Conservation (phyloP, 768 basidiomycete genomes). For the Mycena maculata region DNA sequence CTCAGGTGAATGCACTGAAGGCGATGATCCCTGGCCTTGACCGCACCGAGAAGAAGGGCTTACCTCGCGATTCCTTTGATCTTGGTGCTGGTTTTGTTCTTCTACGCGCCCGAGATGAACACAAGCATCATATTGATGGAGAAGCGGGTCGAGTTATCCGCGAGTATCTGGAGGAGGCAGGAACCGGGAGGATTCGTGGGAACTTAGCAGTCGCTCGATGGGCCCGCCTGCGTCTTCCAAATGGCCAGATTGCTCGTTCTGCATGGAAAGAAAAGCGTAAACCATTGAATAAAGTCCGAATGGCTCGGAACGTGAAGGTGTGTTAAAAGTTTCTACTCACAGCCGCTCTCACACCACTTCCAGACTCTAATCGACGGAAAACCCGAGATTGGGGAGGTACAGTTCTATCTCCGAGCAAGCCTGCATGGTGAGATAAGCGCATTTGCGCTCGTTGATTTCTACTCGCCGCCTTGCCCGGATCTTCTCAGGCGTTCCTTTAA, state of each 20-base stretch:
- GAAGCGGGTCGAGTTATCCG: neutral
- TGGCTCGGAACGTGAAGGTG: constrained; percentile 32
- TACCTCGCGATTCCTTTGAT: constrained; percentile 25
- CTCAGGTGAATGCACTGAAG: constrained; percentile 27
- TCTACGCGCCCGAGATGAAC: constrained; percentile 35
- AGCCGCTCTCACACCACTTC: neutral
- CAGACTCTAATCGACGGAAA: neutral
- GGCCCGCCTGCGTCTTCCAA: constrained; percentile 34
- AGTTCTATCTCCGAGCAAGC: neutral
- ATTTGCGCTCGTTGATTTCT: neutral
- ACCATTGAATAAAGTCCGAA: constrained; percentile 17
- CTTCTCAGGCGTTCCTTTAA: neutral
- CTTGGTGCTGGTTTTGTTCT: constrained; percentile 39
- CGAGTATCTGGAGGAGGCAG: constrained; percentile 1
- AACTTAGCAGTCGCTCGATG: constrained; percentile 27
- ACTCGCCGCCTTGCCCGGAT: neutral
- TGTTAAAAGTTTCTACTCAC: neutral
- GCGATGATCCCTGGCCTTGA: constrained; percentile 37
- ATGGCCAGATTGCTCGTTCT: constrained; percentile 39
- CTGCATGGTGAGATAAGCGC: neutral
- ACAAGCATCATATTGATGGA: neutral
- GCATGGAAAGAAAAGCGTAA: constrained; percentile 33
- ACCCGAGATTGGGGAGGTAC: neutral
- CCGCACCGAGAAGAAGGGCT: neutral
- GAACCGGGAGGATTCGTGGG: constrained; percentile 19